phyloP scores from a whole-genome alignment of 192 early-diverging fungal genomes.

The Backusella luteola region DNA sequence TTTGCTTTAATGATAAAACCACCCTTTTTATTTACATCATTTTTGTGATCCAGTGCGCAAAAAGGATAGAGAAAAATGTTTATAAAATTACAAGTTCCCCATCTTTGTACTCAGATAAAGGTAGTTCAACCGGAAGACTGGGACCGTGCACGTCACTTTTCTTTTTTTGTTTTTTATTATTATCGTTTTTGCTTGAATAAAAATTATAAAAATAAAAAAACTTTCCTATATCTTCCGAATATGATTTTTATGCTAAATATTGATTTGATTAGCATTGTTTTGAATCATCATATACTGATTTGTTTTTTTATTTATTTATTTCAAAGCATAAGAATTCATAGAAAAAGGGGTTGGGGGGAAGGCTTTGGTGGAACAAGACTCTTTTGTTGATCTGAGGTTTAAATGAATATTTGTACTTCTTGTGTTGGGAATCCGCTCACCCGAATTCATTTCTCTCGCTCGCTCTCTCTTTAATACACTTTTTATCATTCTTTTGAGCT shows the following conservation, averaged over 20 bases:
- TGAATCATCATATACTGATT: too few relatives aligned
- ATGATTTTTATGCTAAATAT: neutral
- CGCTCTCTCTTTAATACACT: neutral
- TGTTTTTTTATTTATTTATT: too few relatives aligned
- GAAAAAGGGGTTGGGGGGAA: neutral
- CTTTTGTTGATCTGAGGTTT: neutral
- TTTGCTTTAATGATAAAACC: neutral
- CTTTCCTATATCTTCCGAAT: neutral
- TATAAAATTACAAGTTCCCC: neutral
- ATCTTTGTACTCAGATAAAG: neutral
- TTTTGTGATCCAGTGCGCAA: neutral
- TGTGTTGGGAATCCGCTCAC: neutral
- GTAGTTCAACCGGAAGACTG: neutral
- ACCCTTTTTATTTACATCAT: neutral
- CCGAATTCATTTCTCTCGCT: neutral
- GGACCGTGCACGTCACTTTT: conserved; percentile 5
- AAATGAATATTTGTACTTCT: neutral
- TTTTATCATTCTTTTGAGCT: neutral
- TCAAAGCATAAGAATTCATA: neutral
- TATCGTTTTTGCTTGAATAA: neutral
- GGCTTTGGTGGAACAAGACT: neutral
- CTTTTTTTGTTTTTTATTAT: too few relatives aligned
- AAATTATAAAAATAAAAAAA: neutral
- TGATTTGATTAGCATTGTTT: neutral
- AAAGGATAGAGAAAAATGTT: neutral